Conservation (phyloP, 2,329 filamentous ascomycete genomes). For the Aspergillus sp. region DNA sequence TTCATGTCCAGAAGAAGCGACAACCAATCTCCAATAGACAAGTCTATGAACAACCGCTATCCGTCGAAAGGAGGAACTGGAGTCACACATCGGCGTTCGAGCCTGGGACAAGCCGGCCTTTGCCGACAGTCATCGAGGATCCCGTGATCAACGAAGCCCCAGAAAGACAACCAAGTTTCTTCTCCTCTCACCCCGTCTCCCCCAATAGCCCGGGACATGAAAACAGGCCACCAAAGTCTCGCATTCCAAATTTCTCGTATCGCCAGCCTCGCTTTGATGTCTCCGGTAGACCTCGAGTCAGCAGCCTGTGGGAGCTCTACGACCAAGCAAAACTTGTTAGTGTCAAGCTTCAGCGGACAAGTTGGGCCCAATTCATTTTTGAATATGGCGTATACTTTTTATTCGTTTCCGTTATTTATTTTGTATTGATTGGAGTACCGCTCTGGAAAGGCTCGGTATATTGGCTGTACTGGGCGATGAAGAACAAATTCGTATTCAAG, state of each 20-base stretch:
- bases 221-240: neutral
- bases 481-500: slow-evolving; percentile 40
- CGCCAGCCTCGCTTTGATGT: neutral
- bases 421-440: slow-evolving; percentile 48
- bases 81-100: slow-evolving; percentile 1
- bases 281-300: neutral
- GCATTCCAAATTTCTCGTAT: neutral
- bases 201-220: neutral
- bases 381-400: slow-evolving; percentile 41
- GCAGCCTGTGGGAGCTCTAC: slow-evolving; percentile 10
- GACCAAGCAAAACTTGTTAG: slow-evolving; percentile 10
- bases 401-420: slow-evolving; percentile 43
- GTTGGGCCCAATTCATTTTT: slow-evolving; percentile 38
- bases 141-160: neutral
- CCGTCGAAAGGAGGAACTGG: neutral
- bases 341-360: slow-evolving; percentile 26
- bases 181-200: neutral
- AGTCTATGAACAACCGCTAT: neutral
- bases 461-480: slow-evolving; percentile 45
- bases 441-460: slow-evolving; percentile 48
- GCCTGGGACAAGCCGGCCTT: neutral
- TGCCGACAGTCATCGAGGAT: slow-evolving; percentile 1
- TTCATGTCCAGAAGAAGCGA: slow-evolving; percentile 4
- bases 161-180: neutral
- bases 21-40: neutral